Conservation (phyloP, 352 stramenopile species). For the Pythium chondricola region DNA sequence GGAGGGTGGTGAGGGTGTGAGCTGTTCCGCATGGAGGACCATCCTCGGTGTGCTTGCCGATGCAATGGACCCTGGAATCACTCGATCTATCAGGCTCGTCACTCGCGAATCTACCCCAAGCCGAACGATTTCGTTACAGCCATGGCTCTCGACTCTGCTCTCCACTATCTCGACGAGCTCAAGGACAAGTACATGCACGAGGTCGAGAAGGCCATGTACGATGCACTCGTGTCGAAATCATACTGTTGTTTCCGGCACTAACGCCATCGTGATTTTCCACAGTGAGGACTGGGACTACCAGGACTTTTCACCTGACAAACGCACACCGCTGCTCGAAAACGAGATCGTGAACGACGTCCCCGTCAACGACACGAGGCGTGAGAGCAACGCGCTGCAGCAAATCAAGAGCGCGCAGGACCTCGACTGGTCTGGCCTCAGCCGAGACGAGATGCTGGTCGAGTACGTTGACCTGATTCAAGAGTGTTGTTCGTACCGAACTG, state of each 20-base stretch:
- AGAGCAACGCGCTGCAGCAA: constrained; percentile 27
- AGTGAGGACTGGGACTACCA: constrained; percentile 74
- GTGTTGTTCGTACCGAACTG: neutral
- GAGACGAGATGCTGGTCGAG: constrained; percentile 39
- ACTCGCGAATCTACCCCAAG: too few relatives aligned
- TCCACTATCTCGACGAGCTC: constrained; percentile 45
- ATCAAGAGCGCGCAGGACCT: constrained; percentile 26
- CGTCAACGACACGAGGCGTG: constrained; percentile 23
- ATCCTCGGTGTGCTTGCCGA: too few relatives aligned
- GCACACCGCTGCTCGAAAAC: constrained; percentile 48
- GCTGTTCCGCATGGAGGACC: too few relatives aligned
- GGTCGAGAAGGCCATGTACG: constrained; percentile 49
- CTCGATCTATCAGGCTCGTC: too few relatives aligned
- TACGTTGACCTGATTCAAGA: constrained; percentile 4
- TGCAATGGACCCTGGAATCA: too few relatives aligned
- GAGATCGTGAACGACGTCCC: constrained; percentile 32
- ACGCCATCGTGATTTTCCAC: too few relatives aligned
- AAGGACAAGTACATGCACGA: constrained; percentile 59
- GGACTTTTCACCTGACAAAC: constrained; percentile 59
- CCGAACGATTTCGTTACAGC: neutral
- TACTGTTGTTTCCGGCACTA: too few relatives aligned
- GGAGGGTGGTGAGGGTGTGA: too few relatives aligned
- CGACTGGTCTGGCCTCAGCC: constrained; percentile 39
- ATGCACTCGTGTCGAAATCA: neutral
- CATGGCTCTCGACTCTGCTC: constrained; percentile 25